Conservation (phyloP, 2,329 filamentous ascomycete genomes). For the Clarireedia hainanense region DNA sequence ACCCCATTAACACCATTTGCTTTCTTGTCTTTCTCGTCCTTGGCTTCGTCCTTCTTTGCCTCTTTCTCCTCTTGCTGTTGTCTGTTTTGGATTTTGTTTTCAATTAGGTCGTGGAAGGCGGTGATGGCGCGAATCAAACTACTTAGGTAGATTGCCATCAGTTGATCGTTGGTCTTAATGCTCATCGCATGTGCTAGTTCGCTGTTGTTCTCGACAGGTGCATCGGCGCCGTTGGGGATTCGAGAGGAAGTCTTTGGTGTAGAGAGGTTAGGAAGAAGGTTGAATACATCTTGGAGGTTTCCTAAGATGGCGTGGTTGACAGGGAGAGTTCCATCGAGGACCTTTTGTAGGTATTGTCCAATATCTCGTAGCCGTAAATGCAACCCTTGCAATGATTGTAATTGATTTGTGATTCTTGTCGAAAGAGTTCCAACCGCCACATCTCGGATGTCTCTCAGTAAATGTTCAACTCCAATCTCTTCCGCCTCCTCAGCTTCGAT, state of each 20-base stretch:
- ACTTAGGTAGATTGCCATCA: slow-evolving; percentile 97
- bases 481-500: slow-evolving; percentile 99
- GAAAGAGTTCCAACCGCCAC: slow-evolving; percentile 95
- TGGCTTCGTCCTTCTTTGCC: slow-evolving; percentile 56
- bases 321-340: slow-evolving; percentile 83
- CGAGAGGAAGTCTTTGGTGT: slow-evolving; percentile 64
- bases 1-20: slow-evolving; percentile 47
- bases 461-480: slow-evolving; percentile 96
- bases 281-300: slow-evolving; percentile 99
- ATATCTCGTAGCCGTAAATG: slow-evolving; percentile 94
- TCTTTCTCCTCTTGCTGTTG: slow-evolving; percentile 97
- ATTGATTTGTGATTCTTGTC: slow-evolving; percentile 92
- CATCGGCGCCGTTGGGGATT: slow-evolving; percentile 36
- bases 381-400: slow-evolving; percentile 93
- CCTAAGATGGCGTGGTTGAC: slow-evolving; percentile 97
- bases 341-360: slow-evolving; percentile 89
- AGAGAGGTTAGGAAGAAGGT: slow-evolving; percentile 90
- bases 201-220: slow-evolving; percentile 53
- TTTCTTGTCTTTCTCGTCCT: slow-evolving; percentile 60
- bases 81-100: slow-evolving; percentile 99
- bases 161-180: slow-evolving; percentile 97
- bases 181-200: slow-evolving; percentile 96
- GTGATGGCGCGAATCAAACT: slow-evolving; percentile 96
- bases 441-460: slow-evolving; percentile 95
- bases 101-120: slow-evolving; percentile 96